A percentile compares a stretch with the other conserved stretches of the same genome.
These are phyloP conservation scores for Irpex sp. DNA, from an alignment of 1,284 basidiomycete genomes.

Conservation along the genomic window DNA sequence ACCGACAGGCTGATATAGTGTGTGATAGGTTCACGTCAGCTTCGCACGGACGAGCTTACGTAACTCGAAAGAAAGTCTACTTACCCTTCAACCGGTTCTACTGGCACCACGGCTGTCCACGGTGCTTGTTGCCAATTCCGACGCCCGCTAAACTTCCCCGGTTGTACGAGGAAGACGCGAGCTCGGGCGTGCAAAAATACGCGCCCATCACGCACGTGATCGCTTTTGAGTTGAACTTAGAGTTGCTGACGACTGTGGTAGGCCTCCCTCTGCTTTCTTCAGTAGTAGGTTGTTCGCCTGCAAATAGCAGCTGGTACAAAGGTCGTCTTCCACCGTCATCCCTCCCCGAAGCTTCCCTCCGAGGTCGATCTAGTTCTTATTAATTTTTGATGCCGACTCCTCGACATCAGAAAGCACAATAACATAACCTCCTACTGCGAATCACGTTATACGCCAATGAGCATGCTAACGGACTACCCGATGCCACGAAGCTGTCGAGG, in stretches of 20 bases:
- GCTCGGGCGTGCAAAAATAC: neutral
- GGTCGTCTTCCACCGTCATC: no score
- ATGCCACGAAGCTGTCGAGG: no score
- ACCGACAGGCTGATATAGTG: neutral
- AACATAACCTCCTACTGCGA: neutral
- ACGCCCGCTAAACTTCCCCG: neutral
- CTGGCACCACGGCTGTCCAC: neutral
- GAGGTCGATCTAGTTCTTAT: neutral
- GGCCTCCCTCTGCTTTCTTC: no score
- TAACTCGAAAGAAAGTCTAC: neutral
- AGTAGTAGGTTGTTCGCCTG: no score
- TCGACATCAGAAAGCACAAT: neutral
- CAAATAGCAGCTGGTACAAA: no score
- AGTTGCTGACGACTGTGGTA: neutral
- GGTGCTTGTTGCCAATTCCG: neutral
- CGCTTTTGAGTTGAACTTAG: neutral
- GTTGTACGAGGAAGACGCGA: neutral
- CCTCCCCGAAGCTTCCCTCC: neutral
- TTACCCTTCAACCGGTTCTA: neutral
- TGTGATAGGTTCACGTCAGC: neutral
- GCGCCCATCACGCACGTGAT: neutral
- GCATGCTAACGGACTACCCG: no score
- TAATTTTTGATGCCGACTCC: neutral
- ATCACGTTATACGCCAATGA: no score
- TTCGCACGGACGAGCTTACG: neutral